phyloP scores from a whole-genome alignment of 2,329 filamentous ascomycete genomes.

The Neopestalotiopsis sp. region DNA sequence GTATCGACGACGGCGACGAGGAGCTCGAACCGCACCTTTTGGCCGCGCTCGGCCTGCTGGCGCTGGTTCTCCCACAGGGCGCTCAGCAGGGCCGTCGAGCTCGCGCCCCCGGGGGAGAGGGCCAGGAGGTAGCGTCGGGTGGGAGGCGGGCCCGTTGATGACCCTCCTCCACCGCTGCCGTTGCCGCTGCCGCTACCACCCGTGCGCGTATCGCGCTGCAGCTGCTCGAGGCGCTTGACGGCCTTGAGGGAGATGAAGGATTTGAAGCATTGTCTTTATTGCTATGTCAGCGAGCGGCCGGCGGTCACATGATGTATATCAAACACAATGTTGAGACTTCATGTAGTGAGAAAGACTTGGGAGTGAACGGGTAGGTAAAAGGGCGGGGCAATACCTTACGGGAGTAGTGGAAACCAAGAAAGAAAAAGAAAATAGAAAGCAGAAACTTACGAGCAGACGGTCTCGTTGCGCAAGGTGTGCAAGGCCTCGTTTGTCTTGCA shows the following conservation, averaged over 20 bases:
- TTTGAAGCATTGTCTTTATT: constrained; percentile 72
- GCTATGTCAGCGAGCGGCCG: neutral
- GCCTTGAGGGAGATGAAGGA: constrained; percentile 80
- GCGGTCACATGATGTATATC: no score
- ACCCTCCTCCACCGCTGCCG: constrained; percentile 16
- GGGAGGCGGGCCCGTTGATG: constrained; percentile 36
- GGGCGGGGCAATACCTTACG: no score
- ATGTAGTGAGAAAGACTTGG: no score
- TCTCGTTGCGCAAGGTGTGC: constrained; percentile 36
- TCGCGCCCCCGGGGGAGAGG: constrained; percentile 77
- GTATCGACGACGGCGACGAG: constrained; percentile 62
- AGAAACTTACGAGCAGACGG: constrained; percentile 33
- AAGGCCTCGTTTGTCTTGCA: constrained; percentile 38
- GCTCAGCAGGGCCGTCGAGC: constrained; percentile 78
- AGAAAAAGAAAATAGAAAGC: constrained; percentile 18
- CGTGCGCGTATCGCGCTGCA: constrained; percentile 54
- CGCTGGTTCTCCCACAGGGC: constrained; percentile 74
- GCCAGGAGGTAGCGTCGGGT: constrained; percentile 70
- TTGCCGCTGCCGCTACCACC: constrained; percentile 11
- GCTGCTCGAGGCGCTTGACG: constrained; percentile 69
- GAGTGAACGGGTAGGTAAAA: no score
- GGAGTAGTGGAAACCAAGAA: neutral
- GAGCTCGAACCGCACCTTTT: constrained; percentile 61
- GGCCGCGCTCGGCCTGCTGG: constrained; percentile 60
- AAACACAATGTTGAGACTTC: no score